Evolutionary conservation across 192 early-diverging fungal species (phyloP).

Genomic region (Backusella parvicylindrica): DNA sequence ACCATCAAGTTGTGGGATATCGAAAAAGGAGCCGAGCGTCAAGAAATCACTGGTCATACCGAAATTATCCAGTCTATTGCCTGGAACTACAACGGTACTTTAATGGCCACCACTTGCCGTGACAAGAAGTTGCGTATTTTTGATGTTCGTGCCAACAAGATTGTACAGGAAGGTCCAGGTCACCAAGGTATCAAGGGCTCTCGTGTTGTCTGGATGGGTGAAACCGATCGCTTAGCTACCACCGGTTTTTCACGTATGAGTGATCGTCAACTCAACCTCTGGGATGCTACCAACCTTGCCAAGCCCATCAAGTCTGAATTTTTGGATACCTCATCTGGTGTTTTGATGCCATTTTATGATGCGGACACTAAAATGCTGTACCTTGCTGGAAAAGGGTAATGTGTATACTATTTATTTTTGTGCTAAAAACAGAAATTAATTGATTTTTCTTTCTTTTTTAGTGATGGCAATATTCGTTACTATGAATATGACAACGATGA

Average conservation of each 20-base stretch:
- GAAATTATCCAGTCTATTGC: conserved; percentile 91
- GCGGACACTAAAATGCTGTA: conserved; percentile 86
- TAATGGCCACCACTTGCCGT: conserved; percentile 88
- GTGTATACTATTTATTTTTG: not conserved
- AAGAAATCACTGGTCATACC: conserved; percentile 78
- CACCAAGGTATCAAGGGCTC: conserved; percentile 98
- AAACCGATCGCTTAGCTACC: conserved; percentile 73
- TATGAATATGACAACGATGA: conserved; percentile 97
- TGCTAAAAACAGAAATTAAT: not conserved
- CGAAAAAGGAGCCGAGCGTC: conserved; percentile 67
- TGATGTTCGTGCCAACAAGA: conserved; percentile 83
- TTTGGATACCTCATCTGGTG: conserved; percentile 91
- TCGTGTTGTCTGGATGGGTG: conserved; percentile 88
- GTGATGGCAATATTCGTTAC: conserved; percentile 99
- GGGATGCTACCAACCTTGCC: conserved; percentile 69
- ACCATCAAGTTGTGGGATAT: conserved; percentile 96
- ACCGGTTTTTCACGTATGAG: conserved; percentile 93
- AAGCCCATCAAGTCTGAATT: conserved; percentile 71
- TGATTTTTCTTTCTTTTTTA: conserved; percentile 23
- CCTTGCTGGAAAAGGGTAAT: conserved; percentile 86
- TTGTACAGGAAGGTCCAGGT: conserved; percentile 74
- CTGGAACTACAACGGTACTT: conserved; percentile 85
- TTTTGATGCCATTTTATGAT: conserved; percentile 98
- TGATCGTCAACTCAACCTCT: conserved; percentile 93
- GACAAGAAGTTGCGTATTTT: conserved; percentile 96